phyloP scores from a whole-genome alignment of 2,329 filamentous ascomycete genomes.

The Botrytis pseudocinerea region DNA sequence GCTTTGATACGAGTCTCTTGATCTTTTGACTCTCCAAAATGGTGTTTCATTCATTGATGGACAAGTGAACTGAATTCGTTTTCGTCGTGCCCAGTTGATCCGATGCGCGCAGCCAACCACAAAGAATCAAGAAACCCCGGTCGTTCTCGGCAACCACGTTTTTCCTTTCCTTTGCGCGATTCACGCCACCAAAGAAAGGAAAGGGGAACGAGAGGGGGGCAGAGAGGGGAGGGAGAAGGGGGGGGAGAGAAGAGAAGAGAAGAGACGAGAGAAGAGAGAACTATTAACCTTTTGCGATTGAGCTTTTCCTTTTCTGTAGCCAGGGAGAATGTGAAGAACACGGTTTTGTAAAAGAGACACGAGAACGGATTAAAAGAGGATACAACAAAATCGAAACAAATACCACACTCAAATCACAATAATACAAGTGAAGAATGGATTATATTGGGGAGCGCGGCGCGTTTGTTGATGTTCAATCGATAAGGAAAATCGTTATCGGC shows the following conservation, averaged over 20 bases:
- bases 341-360: neutral
- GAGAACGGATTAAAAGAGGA: neutral
- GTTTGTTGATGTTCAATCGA: neutral
- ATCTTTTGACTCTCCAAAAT: neutral
- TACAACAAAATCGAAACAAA: neutral
- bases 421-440: constrained; percentile 8
- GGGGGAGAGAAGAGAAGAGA: too few relatives aligned
- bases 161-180: neutral
- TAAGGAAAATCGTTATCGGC: constrained; percentile 1
- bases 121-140: neutral
- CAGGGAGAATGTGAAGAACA: too few relatives aligned
- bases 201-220: neutral
- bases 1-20: neutral
- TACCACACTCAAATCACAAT: neutral
- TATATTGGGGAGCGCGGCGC: neutral
- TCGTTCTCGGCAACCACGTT: constrained; percentile 2
- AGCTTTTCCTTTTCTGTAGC: neutral
- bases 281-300: neutral
- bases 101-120: constrained; percentile 7
- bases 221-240: too few relatives aligned
- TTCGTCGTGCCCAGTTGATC: constrained; percentile 5
- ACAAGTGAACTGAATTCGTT: neutral
- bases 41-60: neutral
- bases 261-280: neutral
- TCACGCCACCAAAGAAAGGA: neutral